Evolutionary conservation across 2,329 filamentous ascomycete genomes (phyloP).

Genomic region (Rugonectria rugulosa): DNA sequence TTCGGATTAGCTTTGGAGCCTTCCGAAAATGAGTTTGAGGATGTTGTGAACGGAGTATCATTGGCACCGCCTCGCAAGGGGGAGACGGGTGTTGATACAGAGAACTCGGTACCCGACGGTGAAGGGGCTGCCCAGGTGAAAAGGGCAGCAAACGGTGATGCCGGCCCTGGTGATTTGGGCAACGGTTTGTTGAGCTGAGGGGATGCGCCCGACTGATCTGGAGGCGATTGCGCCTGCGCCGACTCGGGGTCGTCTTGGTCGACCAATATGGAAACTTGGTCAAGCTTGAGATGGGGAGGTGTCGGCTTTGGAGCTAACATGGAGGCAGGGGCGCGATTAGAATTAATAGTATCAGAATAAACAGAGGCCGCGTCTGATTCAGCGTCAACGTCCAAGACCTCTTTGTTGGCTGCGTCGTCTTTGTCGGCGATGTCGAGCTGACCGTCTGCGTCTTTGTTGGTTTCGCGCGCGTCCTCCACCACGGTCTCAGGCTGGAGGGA

Average conservation of each 20-base stretch:
- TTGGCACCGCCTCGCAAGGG: constrained; percentile 48
- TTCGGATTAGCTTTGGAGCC: constrained; percentile 52
- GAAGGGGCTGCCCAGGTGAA: constrained; percentile 61
- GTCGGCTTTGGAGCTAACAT: constrained; percentile 58
- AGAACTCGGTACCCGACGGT: constrained; percentile 58
- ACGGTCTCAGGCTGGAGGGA: constrained; percentile 38
- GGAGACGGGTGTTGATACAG: constrained; percentile 61
- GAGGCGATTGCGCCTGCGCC: constrained; percentile 36
- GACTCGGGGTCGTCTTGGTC: constrained; percentile 37
- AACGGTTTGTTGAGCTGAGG: constrained; percentile 62
- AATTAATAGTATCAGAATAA: constrained; percentile 47
- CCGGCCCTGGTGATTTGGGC: constrained; percentile 59
- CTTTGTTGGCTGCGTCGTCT: constrained; percentile 22
- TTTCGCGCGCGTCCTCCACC: constrained; percentile 35
- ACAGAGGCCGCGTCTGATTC: constrained; percentile 30
- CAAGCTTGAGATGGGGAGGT: constrained; percentile 62
- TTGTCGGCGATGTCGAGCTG: constrained; percentile 34
- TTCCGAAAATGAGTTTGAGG: constrained; percentile 42
- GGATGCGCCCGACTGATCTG: constrained; percentile 34
- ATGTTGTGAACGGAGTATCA: constrained; percentile 41
- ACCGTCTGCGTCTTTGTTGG: constrained; percentile 37
- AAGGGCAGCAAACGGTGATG: constrained; percentile 58
- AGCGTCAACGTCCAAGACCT: constrained; percentile 2
- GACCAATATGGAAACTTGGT: constrained; percentile 47
- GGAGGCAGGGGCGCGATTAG: constrained; percentile 52